Evolutionary conservation across 2,329 filamentous ascomycete species (phyloP), one percentile per base, ranked within the genome.

Genomic region (Pestalotiopsis sp.): DNA sequence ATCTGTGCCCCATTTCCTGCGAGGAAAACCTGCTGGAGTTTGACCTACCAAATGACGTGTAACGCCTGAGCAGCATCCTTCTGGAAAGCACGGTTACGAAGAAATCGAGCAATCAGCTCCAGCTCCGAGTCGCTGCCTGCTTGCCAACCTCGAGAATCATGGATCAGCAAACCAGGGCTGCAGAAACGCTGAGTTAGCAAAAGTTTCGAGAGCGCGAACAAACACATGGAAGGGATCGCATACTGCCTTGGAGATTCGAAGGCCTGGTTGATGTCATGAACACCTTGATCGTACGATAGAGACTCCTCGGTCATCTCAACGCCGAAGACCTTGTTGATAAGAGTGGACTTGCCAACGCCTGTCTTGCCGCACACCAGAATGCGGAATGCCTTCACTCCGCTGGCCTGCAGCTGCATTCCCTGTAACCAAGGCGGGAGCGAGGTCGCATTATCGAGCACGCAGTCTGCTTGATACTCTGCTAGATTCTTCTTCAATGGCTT

Each of bases 101-200:
- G 68, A 23, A 76, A 76, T 38, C 65, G 70, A 64, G 75, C 74
- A 38, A 76, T 67, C 3, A 72, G 70, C 12, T 72, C 61, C 1
- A 76, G 67, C 6, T 75, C 74, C 61, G 71, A 71, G 9, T 65
- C 72, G 12, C 73, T 70, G 2, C 74, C 74, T 2, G 73, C 73
- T 61, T 76, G 72, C 27, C 75, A 76, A 2, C 75, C 75, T 38
- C 74, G 69, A 13, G 75, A 76, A 58, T 76, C 74, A 25, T 76
- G 74, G 45, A 76, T 72, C 39, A 76, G 74, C 20, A 76, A 69
- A 13, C 74, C 75, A 3, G 74, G 75, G 17, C 72, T 66, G 13
- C 41, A 49, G n/a, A n/a, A 6, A 9, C 7, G 4, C 4, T 4
- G 14, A 49, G 41, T 49, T 49, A 49, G 41, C 7, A n/a, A 3